Base-by-base conservation (phyloP, 768 basidiomycete genomes). In the Krasilnikovozyma curviuscula region DNA sequence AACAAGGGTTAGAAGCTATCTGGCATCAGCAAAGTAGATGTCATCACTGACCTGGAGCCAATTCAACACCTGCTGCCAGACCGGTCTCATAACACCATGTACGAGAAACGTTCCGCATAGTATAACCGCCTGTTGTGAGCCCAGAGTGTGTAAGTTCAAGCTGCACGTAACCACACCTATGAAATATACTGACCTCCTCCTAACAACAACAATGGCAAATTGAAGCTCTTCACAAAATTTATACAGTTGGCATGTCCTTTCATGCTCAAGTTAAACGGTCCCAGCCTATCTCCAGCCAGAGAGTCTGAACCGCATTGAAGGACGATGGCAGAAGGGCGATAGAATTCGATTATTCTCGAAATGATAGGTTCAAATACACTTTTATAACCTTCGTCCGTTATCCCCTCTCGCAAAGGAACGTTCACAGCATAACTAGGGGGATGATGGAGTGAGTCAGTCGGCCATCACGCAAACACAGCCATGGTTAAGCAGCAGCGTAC, bases 11-110 rank as follows among this genome's bases (percentile, higher is more conserved):
- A 19, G 10, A 25, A 3, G 33, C 13, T 34, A 34, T 18, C 18
- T 18, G 13, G 12, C 18, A 12, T 12, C 12, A 34, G 33, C 12
- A 28, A 7, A 8, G 14, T 18, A 2, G 16, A 44, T 19, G 27
- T 30, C n/a, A 5, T 1, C 7, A 56, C 66, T 46, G 67, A 88
- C 89, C 77, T 57, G 77, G 71, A 18, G 77, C 79, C 13, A 98
- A 73, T 64, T 97, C 88, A 19, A 89, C 83, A 10, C 93, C 93
- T 21, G 91, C 88, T n/a, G 93, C 93, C 35, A 98, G 66, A 21
- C 93, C 93, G 2, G 93, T 98, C 67, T 98, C 93, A 59, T 77
- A 98, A 19, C 93, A 91, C 93, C 93, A 98, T 12, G 83, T 79
- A 35, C 93, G 75, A 54, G 85, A 88, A 51, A 95, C 91, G 54